Base-by-base conservation (phyloP, 2,329 filamentous ascomycete genomes). In the Huntiella abstrusa region DNA sequence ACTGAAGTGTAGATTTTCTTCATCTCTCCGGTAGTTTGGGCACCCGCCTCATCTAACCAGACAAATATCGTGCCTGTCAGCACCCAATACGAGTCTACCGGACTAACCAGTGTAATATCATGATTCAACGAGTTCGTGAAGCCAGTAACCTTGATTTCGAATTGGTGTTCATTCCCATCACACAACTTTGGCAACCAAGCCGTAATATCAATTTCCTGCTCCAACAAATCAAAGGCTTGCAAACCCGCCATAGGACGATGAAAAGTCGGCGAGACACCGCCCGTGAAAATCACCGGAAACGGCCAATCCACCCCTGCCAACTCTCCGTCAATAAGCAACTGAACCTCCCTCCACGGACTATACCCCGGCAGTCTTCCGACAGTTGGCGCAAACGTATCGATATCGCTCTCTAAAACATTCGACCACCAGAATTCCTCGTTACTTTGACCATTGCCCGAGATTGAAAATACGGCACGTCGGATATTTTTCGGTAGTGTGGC, bases 401-500 rank as follows among this genome's bases (percentile, higher is more conserved):
- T 65, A 52, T 77, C 70, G 7, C 71, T 72, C 38, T 77, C 69
- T 2, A 80, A 70, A 1, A 85, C 76, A 55, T 88, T 88, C 48
- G 70, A 73, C 76, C 81, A 91, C 83, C 84, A 92, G 55, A 88
- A 88, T 58, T 92, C 84, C 61, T 91, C 84, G 12, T 68, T 62
- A 0, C 70, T 69, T 58, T 91, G 84, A 1, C 82, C 84, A 53
- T 77, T 84, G 12, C 83, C 81, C 6, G 80, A 75, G n/a, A 91
- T 68, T 0, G 80, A 76, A 47, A 88, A 73, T 6, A 86, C 71
- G 13, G 83, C 84, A 48, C 77, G 75, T 45, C 73, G 71, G 15
- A 69, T 68, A 54, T 83, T 80, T 43, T 62, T 66, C 2, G 83
- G 83, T 38, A 92, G 66, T n/a, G 53, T 47, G 37, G 85, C 59